Evolutionary conservation across 176 grass and related monocot species (phyloP).

Genomic region (Microstegium vimineum): DNA sequence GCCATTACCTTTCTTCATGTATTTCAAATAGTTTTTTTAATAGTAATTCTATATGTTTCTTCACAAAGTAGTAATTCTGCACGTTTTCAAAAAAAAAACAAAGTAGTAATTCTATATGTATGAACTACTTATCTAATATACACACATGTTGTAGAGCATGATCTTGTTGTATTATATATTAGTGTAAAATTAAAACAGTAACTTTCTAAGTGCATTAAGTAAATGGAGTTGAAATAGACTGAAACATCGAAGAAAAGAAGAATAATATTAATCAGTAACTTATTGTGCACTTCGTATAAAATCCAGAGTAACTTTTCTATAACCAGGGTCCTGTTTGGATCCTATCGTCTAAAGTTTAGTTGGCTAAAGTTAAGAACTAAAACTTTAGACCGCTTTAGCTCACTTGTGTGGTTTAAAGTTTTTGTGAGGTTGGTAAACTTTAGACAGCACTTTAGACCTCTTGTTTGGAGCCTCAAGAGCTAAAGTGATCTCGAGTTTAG

Average conservation of each 20-base stretch:
- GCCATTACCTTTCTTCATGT: background rate
- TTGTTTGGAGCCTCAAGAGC: no score
- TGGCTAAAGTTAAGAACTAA: no score
- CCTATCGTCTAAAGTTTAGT: no score
- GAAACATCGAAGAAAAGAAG: background rate
- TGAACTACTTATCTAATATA: background rate
- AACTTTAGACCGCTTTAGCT: no score
- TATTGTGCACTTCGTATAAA: background rate
- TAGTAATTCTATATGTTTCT: background rate
- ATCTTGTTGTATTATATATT: background rate
- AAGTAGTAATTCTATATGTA: background rate
- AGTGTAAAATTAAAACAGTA: slow-evolving; percentile 9
- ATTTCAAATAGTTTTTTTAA: background rate
- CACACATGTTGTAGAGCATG: background rate
- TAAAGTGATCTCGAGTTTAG: no score
- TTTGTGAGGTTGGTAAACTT: no score
- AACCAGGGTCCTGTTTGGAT: background rate
- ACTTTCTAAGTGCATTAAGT: background rate
- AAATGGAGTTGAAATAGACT: background rate
- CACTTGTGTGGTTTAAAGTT: no score
- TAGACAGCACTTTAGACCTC: no score
- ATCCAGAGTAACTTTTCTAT: background rate
- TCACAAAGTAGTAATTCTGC: background rate
- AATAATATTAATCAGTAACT: background rate
- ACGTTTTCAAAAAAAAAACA: no score